phyloP scores from a whole-genome alignment of 2,329 filamentous ascomycete genomes.

The Akanthomyces dipterigenus region DNA sequence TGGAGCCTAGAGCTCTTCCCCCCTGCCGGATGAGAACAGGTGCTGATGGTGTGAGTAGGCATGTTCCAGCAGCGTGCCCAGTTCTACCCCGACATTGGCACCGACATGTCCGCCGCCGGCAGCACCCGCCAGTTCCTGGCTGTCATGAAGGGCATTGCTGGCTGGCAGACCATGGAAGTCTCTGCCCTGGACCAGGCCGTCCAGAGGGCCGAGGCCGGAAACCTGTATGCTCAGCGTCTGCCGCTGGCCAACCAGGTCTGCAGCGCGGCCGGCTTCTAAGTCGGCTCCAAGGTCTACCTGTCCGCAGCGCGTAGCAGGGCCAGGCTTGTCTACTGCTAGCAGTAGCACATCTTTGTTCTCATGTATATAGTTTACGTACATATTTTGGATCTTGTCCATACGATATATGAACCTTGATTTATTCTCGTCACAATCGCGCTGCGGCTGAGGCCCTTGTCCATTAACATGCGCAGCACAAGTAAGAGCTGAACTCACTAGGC shows the following conservation, averaged over 20 bases:
- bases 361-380: background rate
- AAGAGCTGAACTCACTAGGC: no score
- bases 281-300: background rate
- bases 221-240: conserved; percentile 10
- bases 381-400: background rate
- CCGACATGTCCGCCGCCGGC: conserved; percentile 10
- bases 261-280: conserved; percentile 7
- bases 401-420: background rate
- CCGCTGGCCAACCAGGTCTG: conserved; percentile 6
- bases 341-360: background rate
- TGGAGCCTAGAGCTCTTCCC: background rate
- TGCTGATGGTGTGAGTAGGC: background rate
- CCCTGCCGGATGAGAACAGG: no score
- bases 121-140: conserved; percentile 6
- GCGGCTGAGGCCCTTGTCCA: no score
- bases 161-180: conserved; percentile 9
- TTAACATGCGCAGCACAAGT: no score
- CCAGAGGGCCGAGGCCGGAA: conserved; percentile 9
- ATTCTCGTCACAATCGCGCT: no score
- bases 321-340: background rate
- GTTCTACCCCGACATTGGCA: conserved; percentile 8
- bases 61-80: conserved; percentile 11
- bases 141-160: background rate
- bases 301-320: background rate
- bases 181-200: conserved; percentile 8